Evolutionary conservation across 805 yeast species (phyloP).

Genomic region (Teunomyces barrocoloradensis): DNA sequence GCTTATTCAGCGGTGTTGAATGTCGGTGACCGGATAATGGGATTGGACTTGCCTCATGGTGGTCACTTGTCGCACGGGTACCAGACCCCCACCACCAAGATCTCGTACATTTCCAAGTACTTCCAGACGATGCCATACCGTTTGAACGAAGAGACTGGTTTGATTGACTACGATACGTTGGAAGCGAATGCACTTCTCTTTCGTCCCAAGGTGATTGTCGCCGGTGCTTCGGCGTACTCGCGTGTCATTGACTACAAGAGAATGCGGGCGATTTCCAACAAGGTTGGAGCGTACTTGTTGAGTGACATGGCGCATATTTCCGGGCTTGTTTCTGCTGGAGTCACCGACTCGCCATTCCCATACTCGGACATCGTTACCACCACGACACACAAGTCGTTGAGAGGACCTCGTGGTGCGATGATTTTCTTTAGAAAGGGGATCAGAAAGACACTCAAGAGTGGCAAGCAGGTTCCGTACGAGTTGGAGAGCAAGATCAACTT

Average conservation of each 20-base stretch:
- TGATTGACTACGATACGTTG: constrained; percentile 93
- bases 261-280: constrained; percentile 95
- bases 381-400: constrained; percentile 95
- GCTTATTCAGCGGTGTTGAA: constrained; percentile 94
- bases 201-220: constrained; percentile 95
- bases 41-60: constrained; percentile 96
- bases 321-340: constrained; percentile 94
- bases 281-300: constrained; percentile 93
- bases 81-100: constrained; percentile 90
- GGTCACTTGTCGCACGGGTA: constrained; percentile 99
- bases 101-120: constrained; percentile 92
- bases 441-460: constrained; percentile 84
- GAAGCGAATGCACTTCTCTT: constrained; percentile 87
- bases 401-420: constrained; percentile 99
- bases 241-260: constrained; percentile 94
- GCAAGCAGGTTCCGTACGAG: constrained; percentile 87
- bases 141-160: constrained; percentile 85
- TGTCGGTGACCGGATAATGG: constrained; percentile 97
- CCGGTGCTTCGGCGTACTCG: constrained; percentile 98
- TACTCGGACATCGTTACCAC: constrained; percentile 97
- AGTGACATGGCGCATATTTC: constrained; percentile 99
- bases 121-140: constrained; percentile 99
- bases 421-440: constrained; percentile 97
- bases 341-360: constrained; percentile 93
- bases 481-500: constrained; percentile 94